Percentiles rank a stretch among this genome's conserved stretches.
Evolutionary conservation across 192 early-diverging fungal species (phyloP).

Genomic region (Coemansia umbellata): DNA sequence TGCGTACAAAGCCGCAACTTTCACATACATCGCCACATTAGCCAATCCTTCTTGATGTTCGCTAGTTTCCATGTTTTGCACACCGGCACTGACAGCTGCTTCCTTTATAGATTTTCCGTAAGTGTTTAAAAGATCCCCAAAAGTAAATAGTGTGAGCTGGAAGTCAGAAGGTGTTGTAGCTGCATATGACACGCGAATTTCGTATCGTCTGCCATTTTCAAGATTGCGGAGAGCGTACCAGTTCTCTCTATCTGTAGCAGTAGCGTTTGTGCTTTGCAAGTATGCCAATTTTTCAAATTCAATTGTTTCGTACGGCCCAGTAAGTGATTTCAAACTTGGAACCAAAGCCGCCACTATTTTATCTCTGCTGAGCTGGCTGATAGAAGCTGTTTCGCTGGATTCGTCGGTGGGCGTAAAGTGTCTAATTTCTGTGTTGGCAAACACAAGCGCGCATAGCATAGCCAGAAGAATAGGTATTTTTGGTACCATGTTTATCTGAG

Average conservation of each 20-base stretch:
- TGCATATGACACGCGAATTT: constrained; percentile 45
- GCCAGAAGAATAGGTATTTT: background rate
- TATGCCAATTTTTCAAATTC: constrained; percentile 7
- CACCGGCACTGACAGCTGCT: too few species aligned
- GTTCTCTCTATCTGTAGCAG: constrained; percentile 4
- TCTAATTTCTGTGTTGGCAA: constrained; percentile 36
- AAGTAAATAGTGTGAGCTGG: constrained; percentile 16
- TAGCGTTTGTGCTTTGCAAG: constrained; percentile 16
- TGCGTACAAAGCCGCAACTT: constrained; percentile 18
- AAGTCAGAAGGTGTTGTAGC: constrained; percentile 32
- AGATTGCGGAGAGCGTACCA: constrained; percentile 32
- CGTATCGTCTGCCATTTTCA: constrained; percentile 10
- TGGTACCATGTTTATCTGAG: background rate
- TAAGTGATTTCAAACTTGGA: background rate
- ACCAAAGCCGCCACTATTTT: background rate
- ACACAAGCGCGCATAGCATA: background rate
- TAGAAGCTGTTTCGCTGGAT: background rate
- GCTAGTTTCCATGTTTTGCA: too few species aligned
- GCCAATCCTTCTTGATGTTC: too few species aligned
- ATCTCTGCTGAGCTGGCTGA: background rate
- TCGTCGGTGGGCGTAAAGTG: constrained; percentile 18
- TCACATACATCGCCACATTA: constrained; percentile 14
- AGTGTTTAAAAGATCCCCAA: background rate
- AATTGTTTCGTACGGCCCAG: constrained; percentile 13
- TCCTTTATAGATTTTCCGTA: background rate